Evolutionary conservation across 1,284 basidiomycete genomes (phyloP), one percentile per base, ranked within the genome.

Genomic region (Trichosporon sp.): DNA sequence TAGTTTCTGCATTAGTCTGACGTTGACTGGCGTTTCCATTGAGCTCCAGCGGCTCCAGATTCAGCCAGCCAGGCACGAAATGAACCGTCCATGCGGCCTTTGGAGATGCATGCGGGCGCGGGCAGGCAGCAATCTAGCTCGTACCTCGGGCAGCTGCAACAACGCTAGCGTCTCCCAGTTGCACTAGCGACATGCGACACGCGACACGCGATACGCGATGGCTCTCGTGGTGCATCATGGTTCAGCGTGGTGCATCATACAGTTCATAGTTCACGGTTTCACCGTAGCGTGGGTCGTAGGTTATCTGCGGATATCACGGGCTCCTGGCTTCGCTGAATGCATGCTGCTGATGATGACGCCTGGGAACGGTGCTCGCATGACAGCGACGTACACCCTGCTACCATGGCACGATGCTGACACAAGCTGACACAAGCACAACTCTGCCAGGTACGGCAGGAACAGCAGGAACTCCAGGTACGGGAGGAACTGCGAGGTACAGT

Each of bases 401-500:
- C 35, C 35, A 12, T 54, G 51, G 19, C 19, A 21, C 51, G 43
- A 54, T 26, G 21, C 51, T 54, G 19, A 54, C 51, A 26, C 26
- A 26, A 26, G 26, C 26, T 26, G 26, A 26, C 26, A 54, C 51
- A 19, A 21, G 51, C 51, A 26, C 51, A 54, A 16, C 16, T n/a
- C 19, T 54, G 51, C 19, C 51, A 54, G 51, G 51, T 26, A 54
- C 51, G 3, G 19, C 8, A 54, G 21, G 51, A 54, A 54, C 19
- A 54, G 19, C 51, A 54, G 51, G 51, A 26, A 54, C 19, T 5
- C 38, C 19, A 54, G 51, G 51, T 6, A 54, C 51, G 16, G 26
- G 51, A 54, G 51, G 51, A 21, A 54, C 51, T 12, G n/a, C 51
- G 51, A 54, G 51, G 51, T 21, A 54, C 51, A 54, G 38, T 40